Base-by-base conservation (phyloP, 768 basidiomycete species). In the Hericium erinaceus region DNA sequence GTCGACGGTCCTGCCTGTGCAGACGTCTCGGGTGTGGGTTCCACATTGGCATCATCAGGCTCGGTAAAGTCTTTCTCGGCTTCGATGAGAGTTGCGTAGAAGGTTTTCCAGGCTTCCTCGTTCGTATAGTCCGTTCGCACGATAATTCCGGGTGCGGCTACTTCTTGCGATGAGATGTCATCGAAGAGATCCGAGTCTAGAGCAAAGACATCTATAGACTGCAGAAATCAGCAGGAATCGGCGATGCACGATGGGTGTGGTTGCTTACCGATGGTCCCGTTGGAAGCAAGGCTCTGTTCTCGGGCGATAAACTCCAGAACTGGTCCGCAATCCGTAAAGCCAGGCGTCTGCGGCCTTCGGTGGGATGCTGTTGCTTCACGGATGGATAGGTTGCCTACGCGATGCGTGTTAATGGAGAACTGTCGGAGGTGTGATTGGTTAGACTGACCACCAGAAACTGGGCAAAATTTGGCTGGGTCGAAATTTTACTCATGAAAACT, bases 51-150 rank as follows among this genome's bases (percentile, higher is more conserved):
- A 55, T 56, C 57, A 62, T 7, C 7, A 4, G 57, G 50, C 15
- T 22, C 55, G 60, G 38, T 74, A 16, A 86, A 73, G 26, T 88
- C 87, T 57, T 74, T 76, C 64, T 89, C 87, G 11, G 77, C 77
- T 7, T 73, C 75, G 51, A 74, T 73, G 11, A 92, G 71, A 57
- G 74, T 74, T 4, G 66, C 61, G 57, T 67, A 70, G 68, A 90
- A 88, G 0, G 68, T 60, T 12, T 71, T 65, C 89, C 89, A 91
- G 1, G 87, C 80, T 7, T 73, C 71, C 38, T 89, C 85, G 65
- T 87, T 70, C 9, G 81, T 75, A 66, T 78, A 90, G 64, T 91
- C 87, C 10, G 88, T 85, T 40, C 89, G 82, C n/a, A 91, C 66
- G 49, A 91, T 66, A 58, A 90, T 64, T 13, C 87, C 87, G 44